Evolutionary conservation across 495 filamentous ascomycete genomes (phyloP), one percentile per base, ranked within the genome.

Genomic region (Articulospora tetracladia): DNA sequence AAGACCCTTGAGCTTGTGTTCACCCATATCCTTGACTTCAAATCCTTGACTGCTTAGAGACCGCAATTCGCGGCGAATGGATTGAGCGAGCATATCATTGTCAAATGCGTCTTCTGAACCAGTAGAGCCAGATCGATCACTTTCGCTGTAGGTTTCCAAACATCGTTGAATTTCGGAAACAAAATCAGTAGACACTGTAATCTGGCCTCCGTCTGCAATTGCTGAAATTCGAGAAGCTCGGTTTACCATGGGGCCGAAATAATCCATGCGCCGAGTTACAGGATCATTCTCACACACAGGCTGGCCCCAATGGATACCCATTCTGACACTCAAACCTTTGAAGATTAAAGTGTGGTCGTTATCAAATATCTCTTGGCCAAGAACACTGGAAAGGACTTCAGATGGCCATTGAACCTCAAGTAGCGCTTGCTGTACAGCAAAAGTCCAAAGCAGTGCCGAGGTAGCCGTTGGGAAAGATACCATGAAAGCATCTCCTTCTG

Each of bases 401-500:
- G 88, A 83, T 12, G 94, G 94, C 94, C 94, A 99, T 67, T 87
- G 80, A 20, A 92, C 90, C 61, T 93, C 87, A 0, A 99, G 81
- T 3, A 99, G 83, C 58, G 87, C 83, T 51, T 80, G 86, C 71
- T 99, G 94, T 51, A 97, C 93, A 55, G 92, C 88, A 74, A 99
- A 98, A 62, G 87, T 93, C 94, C 94, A 99, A 23, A 97, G 79
- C 39, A 99, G 76, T 4, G 94, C 93, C 10, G 92, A 90, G 0
- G 94, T 98, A 1, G 92, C 91, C 1, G 95, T 97, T 3, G 91
- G 88, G 73, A 99, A 99, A 30, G 92, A 94, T 17, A 99, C 94
- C 92, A 99, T 97, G 72, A 99, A 99, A 36, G 95, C 94, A 74
- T 99, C 94, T 61, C 94, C 94, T 89, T 99, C 94, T 0, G 94